Evolutionary conservation across 129 eudicot genomes (phyloP).

Genomic region (Tagetes patula): DNA sequence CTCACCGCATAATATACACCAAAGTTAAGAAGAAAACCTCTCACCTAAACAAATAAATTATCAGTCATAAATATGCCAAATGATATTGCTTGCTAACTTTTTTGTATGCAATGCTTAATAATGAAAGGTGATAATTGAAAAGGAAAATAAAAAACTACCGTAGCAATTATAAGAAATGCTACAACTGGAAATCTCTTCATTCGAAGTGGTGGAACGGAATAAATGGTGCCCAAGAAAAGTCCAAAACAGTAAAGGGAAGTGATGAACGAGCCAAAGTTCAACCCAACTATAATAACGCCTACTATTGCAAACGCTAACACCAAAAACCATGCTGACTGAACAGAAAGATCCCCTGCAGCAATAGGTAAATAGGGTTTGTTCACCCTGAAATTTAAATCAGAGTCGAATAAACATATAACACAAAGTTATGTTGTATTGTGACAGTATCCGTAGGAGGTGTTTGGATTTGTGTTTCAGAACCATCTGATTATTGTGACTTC

Average conservation of each 20-base stretch:
- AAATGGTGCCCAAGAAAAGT: constrained; percentile 92
- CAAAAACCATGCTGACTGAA: constrained; percentile 91
- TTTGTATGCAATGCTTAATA: background rate
- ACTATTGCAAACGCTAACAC: constrained; percentile 73
- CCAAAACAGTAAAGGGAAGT: constrained; percentile 84
- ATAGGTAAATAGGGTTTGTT: constrained; percentile 96
- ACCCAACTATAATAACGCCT: constrained; percentile 75
- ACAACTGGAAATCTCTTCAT: constrained; percentile 94
- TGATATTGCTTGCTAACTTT: background rate
- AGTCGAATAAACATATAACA: background rate
- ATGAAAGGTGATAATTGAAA: no score
- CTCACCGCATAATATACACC: constrained; percentile 98
- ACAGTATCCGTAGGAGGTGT: background rate
- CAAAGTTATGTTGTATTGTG: background rate
- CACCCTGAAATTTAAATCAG: constrained; percentile 52
- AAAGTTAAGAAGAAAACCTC: constrained; percentile 95
- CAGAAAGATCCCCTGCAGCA: constrained; percentile 99
- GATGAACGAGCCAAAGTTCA: constrained; percentile 88
- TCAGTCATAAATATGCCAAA: constrained; percentile 11
- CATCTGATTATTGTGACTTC: background rate
- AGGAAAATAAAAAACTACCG: constrained; percentile 48
- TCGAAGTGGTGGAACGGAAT: constrained; percentile 96
- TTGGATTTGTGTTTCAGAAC: background rate
- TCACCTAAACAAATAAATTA: constrained; percentile 49
- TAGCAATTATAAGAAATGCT: constrained; percentile 96